Evolutionary conservation across 768 basidiomycete species (phyloP), one percentile per base, ranked within the genome.

Genomic region (Lepiota venenata): DNA sequence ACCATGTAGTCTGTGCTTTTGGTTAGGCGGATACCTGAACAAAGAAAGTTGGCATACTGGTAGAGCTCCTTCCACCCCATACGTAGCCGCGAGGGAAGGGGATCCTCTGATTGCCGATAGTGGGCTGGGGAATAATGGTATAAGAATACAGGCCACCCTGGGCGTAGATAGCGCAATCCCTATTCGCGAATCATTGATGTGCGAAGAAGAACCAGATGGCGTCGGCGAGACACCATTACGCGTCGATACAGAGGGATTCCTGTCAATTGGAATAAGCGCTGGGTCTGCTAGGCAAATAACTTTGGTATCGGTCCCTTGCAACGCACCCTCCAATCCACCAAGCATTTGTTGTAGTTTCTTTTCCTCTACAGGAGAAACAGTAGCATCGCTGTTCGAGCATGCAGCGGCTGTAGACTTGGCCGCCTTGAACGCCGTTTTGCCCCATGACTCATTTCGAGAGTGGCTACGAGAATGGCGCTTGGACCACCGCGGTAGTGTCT

Each of bases 251-350:
- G 51, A 42, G 16, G 38, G 32, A 36, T 52, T 21, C 16, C 39
- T 57, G 55, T 69, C 70, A 11, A 70, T 55, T 0, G 66, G 66
- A 11, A 71, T 58, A 47, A 65, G 55, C 14, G 75, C 75, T 0
- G 78, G 75, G 61, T 79, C 78, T 11, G 73, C 70, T 16, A 76
- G 66, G 15, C 67, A 67, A 46, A 76, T 76, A 4, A 77, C 62
- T 51, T 65, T 73, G 1, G 78, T 77, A 10, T 67, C 70, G n/a
- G 71, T 70, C 7, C 63, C 61, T 47, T 62, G 70, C 48, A 79
- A 58, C 7, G 71, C 74, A n/a, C 61, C 69, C 53, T 79, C 79
- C 16, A 77, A 58, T 14, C 68, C 69, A 9, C 51, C 50, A 1
- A 25, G 52, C 14, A 10, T 25, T 3, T n/a, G n/a, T n/a, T 25